phyloP scores from a whole-genome alignment of 148 eudicot genomes.

The Amaranthus hypochondriacus region DNA sequence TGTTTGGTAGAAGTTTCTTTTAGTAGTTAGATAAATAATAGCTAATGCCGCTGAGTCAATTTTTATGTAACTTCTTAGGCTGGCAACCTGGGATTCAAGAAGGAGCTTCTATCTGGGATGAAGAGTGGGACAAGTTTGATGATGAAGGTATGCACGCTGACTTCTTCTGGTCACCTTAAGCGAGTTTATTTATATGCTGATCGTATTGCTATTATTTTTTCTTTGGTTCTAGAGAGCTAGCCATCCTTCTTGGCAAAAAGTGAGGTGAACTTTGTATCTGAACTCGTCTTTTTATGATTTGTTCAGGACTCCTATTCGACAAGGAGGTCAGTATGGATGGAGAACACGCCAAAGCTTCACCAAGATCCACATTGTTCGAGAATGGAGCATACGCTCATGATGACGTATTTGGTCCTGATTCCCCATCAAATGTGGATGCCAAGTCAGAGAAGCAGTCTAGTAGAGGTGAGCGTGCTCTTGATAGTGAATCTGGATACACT shows the following conservation, averaged over 20 bases:
- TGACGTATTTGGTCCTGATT: slow-evolving; percentile 52
- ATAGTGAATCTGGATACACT: slow-evolving; percentile 55
- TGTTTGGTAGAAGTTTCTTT: not conserved
- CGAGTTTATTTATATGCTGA: not conserved
- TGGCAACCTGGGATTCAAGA: slow-evolving; percentile 97
- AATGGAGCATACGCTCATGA: slow-evolving; percentile 46
- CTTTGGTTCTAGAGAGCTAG: not conserved
- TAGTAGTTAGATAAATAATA: not conserved
- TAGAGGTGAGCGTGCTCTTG: slow-evolving; percentile 39
- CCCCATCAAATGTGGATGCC: slow-evolving; percentile 43
- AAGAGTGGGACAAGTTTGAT: slow-evolving; percentile 99
- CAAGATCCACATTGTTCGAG: slow-evolving; percentile 43
- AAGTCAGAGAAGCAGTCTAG: slow-evolving; percentile 49
- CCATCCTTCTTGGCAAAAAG: not conserved
- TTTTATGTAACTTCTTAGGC: slow-evolving; percentile 40
- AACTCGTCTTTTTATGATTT: slow-evolving; percentile 6
- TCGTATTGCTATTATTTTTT: not conserved
- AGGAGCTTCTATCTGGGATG: slow-evolving; percentile 88
- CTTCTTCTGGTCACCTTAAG: slow-evolving; percentile 5
- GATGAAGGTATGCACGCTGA: slow-evolving; percentile 64
- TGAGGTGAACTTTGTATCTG: not conserved
- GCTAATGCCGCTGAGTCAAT: not conserved
- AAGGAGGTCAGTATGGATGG: slow-evolving; percentile 36
- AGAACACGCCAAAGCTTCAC: slow-evolving; percentile 28
- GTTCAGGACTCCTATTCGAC: slow-evolving; percentile 67